Evolutionary conservation across 208 protist genomes (phyloP), one percentile per base, ranked within the genome.

Genomic region (Acanthamoeba triangularis): DNA sequence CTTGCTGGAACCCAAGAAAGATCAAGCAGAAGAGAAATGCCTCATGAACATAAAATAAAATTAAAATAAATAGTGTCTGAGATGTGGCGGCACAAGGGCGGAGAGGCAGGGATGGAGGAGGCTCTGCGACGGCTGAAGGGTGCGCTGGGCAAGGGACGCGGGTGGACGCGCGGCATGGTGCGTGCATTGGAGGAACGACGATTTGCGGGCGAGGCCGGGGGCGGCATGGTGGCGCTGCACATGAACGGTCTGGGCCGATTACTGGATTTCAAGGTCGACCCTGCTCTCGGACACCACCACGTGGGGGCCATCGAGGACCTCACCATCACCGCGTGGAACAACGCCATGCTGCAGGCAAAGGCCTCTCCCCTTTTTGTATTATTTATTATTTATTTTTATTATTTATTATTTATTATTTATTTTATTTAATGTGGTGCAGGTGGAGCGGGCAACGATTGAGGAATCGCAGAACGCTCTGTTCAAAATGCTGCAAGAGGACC

Each of bases 61-160:
- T 14, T 52, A 52, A 52, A 52, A 52, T n/a, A n/a, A n/a, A n/a
- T n/a, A n/a, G n/a, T n/a, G n/a, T n/a, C n/a, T n/a, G 49, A 72
- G 65, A 72, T 72, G 65, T 72, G 65, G 65, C 65, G 65, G 30
- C n/a, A 72, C 65, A 72, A 72, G 65, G 30, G 65, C 7, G 65
- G n/a, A 20, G 25, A 13, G 65, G 65, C 25, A 30, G 30, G 65
- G 35, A 72, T 72, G 65, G 65, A 72, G 25, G 65, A 72, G 20
- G 65, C n/a, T 16, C 25, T 72, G 30, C 65, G 65, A 11, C 65
- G 30, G 59, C 59, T 65, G 20, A 65, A 65, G 59, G 59, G 20
- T 10, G 59, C 23, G 59, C 59, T 65, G 59, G 59, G 59, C 65
- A 72, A 72, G 65, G 65, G 65, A 23, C 65, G 65, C 65, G 65